Conservation (phyloP, 495 filamentous ascomycete species). For the Thermothielavioides terrestris region DNA sequence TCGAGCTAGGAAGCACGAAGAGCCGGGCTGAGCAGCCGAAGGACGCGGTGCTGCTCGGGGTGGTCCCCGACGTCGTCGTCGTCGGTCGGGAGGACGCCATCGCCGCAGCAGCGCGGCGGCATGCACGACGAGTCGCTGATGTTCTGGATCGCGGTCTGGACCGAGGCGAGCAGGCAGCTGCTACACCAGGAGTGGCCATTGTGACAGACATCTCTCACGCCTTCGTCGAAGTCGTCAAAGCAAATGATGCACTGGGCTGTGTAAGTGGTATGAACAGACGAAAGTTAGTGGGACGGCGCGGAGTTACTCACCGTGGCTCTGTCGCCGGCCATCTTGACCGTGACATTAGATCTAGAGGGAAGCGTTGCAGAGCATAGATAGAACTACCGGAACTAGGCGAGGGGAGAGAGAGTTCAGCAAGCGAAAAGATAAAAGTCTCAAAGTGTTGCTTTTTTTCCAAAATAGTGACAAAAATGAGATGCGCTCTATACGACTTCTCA, state of each 20-base stretch:
- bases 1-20: not conserved
- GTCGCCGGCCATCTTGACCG: no score
- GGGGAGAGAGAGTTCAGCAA: no score
- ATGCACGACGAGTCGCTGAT: not conserved
- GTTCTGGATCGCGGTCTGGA: not conserved
- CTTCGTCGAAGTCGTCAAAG: not conserved
- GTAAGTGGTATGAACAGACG: no score
- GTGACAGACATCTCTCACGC: not conserved
- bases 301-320: no score
- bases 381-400: no score
- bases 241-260: not conserved
- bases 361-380: no score
- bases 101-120: conserved; percentile 4
- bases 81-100: not conserved
- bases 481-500: no score
- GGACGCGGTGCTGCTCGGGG: not conserved
- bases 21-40: not conserved
- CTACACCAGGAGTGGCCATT: conserved; percentile 1
- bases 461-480: no score
- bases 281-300: no score
- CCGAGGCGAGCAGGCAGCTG: not conserved
- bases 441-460: no score
- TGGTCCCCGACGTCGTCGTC: not conserved
- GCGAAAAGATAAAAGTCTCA: no score
- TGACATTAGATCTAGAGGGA: no score